phyloP scores from a whole-genome alignment of 169 alveolate genomes.

The Cryptosporidium canis region DNA sequence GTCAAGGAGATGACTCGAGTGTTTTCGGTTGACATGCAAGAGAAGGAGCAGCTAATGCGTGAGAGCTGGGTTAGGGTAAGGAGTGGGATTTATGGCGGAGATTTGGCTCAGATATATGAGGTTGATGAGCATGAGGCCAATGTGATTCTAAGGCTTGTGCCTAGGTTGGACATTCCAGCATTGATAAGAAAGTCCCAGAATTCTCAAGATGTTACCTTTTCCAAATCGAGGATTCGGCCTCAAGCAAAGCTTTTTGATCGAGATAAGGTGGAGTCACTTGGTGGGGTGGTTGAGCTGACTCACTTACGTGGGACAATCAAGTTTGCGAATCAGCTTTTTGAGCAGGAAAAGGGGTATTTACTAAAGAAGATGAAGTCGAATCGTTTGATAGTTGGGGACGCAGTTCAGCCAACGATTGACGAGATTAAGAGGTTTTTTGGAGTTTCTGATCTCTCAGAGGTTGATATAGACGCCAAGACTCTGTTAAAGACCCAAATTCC shows the following conservation, averaged over 20 bases:
- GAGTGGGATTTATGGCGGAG: constrained; percentile 84
- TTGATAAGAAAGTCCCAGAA: constrained; percentile 40
- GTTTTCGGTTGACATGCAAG: constrained; percentile 81
- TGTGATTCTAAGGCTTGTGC: constrained; percentile 83
- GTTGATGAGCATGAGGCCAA: constrained; percentile 82
- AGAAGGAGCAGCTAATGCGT: constrained; percentile 79
- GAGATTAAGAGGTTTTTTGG: constrained; percentile 82
- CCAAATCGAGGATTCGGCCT: constrained; percentile 73
- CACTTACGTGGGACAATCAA: constrained; percentile 85
- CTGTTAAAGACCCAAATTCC: constrained; percentile 74
- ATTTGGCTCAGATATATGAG: constrained; percentile 85
- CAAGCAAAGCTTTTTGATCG: constrained; percentile 82
- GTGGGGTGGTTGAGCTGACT: constrained; percentile 86
- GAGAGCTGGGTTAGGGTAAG: constrained; percentile 85
- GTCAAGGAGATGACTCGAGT: constrained; percentile 84
- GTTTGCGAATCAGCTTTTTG: constrained; percentile 83
- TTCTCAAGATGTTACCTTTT: background rate
- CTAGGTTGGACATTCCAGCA: constrained; percentile 78
- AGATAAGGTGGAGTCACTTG: constrained; percentile 82
- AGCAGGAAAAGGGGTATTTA: constrained; percentile 83
- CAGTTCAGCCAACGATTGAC: constrained; percentile 83
- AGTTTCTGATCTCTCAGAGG: constrained; percentile 75
- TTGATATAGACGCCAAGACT: constrained; percentile 26
- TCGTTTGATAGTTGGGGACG: constrained; percentile 77
- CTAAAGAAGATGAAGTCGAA: constrained; percentile 81